A percentile compares a stretch with the other conserved stretches of the same genome.
Evolutionary conservation across 208 protist species (phyloP).

Genomic region (Chromosphaera perkinsii): DNA sequence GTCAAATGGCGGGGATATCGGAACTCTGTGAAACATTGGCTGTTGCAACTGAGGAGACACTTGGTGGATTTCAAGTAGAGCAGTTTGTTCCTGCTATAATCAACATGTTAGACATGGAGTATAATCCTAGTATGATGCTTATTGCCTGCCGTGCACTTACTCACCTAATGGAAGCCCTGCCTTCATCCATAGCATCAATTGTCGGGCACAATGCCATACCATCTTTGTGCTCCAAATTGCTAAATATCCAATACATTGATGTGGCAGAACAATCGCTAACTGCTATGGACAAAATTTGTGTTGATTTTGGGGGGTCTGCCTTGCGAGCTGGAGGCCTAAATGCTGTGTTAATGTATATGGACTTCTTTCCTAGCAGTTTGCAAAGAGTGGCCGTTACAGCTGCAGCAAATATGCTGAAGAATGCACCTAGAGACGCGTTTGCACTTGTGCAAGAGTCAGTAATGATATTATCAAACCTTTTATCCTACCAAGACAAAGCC

Average conservation of each 20-base stretch:
- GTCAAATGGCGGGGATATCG: conserved; percentile 38
- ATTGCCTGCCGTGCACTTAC: conserved; percentile 73
- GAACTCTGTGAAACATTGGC: conserved; percentile 81
- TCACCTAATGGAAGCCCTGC: conserved; percentile 76
- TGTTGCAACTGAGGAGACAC: conserved; percentile 70
- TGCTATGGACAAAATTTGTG: conserved; percentile 71
- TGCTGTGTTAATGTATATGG: conserved; percentile 75
- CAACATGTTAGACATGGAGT: conserved; percentile 62
- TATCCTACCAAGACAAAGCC: conserved; percentile 49
- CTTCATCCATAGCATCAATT: conserved; percentile 63
- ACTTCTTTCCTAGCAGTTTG: conserved; percentile 79
- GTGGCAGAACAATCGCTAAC: conserved; percentile 81
- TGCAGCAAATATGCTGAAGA: conserved; percentile 62
- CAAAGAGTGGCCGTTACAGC: conserved; percentile 76
- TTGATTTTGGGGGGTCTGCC: conserved; percentile 53
- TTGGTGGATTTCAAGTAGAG: conserved; percentile 62
- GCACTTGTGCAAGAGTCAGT: conserved; percentile 57
- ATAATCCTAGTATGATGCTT: conserved; percentile 77
- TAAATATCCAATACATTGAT: conserved; percentile 83
- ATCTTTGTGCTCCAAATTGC: conserved; percentile 69
- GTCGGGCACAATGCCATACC: conserved; percentile 53
- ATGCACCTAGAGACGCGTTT: conserved; percentile 56
- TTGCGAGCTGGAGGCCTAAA: conserved; percentile 67
- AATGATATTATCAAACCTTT: conserved; percentile 62
- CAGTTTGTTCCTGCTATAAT: conserved; percentile 64